Conservation (phyloP, 2,329 filamentous ascomycete genomes). For the Cryphonectria nitschkei region DNA sequence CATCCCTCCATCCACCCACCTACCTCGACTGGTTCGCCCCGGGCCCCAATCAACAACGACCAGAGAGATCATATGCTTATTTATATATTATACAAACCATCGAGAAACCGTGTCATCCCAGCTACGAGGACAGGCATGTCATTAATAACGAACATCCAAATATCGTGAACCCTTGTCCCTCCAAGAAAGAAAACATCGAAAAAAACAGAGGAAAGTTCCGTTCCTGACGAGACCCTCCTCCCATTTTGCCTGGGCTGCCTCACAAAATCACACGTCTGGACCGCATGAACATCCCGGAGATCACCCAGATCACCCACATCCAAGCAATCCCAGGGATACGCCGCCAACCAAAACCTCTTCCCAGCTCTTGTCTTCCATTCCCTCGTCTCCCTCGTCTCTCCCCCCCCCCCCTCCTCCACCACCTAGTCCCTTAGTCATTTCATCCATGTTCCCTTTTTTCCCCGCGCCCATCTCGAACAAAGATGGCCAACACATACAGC, state of each 20-base stretch:
- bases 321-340: conserved; percentile 11
- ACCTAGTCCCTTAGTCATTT: neutral
- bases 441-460: neutral
- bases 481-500: neutral
- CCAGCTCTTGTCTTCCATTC: neutral
- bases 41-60: no score
- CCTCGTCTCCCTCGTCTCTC: neutral
- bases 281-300: conserved; percentile 2
- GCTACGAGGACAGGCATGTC: neutral
- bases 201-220: neutral
- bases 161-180: neutral
- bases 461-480: neutral
- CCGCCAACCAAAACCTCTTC: conserved; percentile 5
- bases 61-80: no score
- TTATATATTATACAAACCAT: no score
- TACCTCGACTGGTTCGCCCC: no score
- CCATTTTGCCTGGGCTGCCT: conserved; percentile 1
- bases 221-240: neutral
- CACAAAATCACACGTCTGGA: neutral
- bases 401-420: neutral
- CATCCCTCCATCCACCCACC: no score
- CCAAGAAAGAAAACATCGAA: neutral
- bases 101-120: neutral
- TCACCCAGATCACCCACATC: conserved; percentile 1
- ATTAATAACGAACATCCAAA: neutral